Conservation (phyloP, 805 yeast genomes). For the Metschnikowia gruessii region DNA sequence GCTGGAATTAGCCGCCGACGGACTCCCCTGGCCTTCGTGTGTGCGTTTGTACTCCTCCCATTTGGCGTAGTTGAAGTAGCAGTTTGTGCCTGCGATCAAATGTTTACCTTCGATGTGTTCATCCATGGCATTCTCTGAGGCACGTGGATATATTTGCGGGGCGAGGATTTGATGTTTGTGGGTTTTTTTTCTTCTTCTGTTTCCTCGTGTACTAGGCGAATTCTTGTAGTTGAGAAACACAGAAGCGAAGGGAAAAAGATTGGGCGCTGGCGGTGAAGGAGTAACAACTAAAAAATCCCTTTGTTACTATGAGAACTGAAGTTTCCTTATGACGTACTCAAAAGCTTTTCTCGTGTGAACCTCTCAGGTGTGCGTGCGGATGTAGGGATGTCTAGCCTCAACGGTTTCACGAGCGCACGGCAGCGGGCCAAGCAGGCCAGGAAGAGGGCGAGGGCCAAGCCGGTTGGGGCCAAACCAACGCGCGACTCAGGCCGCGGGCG, state of each 20-base stretch:
- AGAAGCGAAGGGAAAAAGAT: not conserved
- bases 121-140: slow-evolving; percentile 10
- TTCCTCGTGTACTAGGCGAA: not conserved
- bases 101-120: slow-evolving; percentile 5
- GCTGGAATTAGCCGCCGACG: not conserved
- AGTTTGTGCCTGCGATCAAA: slow-evolving; percentile 9
- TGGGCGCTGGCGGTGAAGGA: not conserved
- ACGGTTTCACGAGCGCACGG: not conserved
- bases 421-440: no score
- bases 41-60: slow-evolving; percentile 2
- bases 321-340: slow-evolving; percentile 10
- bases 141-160: not conserved
- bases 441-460: not conserved
- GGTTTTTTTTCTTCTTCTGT: no score
- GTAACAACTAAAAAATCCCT: not conserved
- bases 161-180: not conserved
- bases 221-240: not conserved
- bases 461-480: no score
- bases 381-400: slow-evolving; percentile 10
- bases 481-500: no score
- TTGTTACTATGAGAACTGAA: not conserved
- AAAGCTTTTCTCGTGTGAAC: slow-evolving; percentile 13
- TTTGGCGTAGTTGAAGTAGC: slow-evolving; percentile 8
- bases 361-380: slow-evolving; percentile 10
- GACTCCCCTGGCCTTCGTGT: not conserved